Conservation (phyloP, 164 flowering plant species). For the Nymphaea colorata region DNA sequence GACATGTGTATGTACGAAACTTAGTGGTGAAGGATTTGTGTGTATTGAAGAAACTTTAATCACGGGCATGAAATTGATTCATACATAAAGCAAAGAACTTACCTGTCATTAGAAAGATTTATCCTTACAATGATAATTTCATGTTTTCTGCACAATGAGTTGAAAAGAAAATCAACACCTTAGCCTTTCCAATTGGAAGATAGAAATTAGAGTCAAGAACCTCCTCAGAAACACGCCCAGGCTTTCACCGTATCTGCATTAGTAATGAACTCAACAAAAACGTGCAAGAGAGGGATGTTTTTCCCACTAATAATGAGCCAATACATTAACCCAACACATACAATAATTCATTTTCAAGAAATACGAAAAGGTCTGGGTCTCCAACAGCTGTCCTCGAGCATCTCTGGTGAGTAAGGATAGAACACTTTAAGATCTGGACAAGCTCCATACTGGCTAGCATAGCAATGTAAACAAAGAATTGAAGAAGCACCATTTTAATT, state of each 20-base stretch:
- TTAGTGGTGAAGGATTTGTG: no score
- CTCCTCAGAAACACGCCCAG: constrained; percentile 78
- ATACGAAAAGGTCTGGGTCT: constrained; percentile 81
- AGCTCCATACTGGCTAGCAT: constrained; percentile 70
- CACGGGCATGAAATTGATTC: no score
- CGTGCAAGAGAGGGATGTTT: not conserved
- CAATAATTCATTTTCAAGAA: no score
- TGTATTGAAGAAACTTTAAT: no score
- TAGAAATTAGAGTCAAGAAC: constrained; percentile 81
- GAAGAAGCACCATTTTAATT: constrained; percentile 2
- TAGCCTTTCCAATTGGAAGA: constrained; percentile 88
- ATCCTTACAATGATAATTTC: no score
- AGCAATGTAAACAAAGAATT: constrained; percentile 48
- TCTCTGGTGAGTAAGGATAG: constrained; percentile 83
- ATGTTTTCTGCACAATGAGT: no score
- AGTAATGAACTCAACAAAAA: constrained; percentile 1
- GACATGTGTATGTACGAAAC: no score
- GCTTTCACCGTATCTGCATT: constrained; percentile 81
- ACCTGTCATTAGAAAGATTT: no score
- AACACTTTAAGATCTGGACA: constrained; percentile 80
- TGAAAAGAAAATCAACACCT: constrained; percentile 40
- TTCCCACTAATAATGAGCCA: not conserved
- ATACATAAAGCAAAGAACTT: no score
- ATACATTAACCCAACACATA: constrained; percentile 10
- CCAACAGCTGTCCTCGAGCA: constrained; percentile 86